Evolutionary conservation across 148 eudicot genomes (phyloP).

Genomic region (Nepenthes gracilis): DNA sequence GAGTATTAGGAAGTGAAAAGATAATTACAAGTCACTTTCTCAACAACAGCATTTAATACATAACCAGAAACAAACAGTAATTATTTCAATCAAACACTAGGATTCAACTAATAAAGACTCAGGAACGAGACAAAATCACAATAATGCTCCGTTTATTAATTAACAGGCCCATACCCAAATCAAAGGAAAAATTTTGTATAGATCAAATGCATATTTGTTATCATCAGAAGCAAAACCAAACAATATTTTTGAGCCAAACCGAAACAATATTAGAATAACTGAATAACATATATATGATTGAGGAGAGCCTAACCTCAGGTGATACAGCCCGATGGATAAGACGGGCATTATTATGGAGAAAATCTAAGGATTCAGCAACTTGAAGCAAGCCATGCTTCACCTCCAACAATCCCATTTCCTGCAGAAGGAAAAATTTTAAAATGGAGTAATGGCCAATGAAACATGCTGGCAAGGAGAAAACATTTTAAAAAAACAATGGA

Average conservation of each 20-base stretch:
- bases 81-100: too few relatives aligned
- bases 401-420: slow-evolving; percentile 97
- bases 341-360: slow-evolving; percentile 86
- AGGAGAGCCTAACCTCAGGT: slow-evolving; percentile 58
- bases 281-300: not conserved
- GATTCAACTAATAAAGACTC: too few relatives aligned
- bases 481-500: slow-evolving; percentile 5
- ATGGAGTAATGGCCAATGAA: not conserved
- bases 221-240: too few relatives aligned
- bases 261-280: not conserved
- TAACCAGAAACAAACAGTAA: too few relatives aligned
- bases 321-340: slow-evolving; percentile 78
- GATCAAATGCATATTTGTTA: too few relatives aligned
- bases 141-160: too few relatives aligned
- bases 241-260: not conserved
- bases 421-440: slow-evolving; percentile 15
- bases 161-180: too few relatives aligned
- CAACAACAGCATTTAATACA: too few relatives aligned
- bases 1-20: too few relatives aligned
- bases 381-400: slow-evolving; percentile 96
- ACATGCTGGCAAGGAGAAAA: not conserved
- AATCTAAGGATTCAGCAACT: slow-evolving; percentile 85
- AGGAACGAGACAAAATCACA: too few relatives aligned
- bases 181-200: too few relatives aligned
- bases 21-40: too few relatives aligned